These are phyloP conservation scores for Schizopora paradoxa DNA, from an alignment of 1,284 basidiomycete species.

Conservation along the genomic window DNA sequence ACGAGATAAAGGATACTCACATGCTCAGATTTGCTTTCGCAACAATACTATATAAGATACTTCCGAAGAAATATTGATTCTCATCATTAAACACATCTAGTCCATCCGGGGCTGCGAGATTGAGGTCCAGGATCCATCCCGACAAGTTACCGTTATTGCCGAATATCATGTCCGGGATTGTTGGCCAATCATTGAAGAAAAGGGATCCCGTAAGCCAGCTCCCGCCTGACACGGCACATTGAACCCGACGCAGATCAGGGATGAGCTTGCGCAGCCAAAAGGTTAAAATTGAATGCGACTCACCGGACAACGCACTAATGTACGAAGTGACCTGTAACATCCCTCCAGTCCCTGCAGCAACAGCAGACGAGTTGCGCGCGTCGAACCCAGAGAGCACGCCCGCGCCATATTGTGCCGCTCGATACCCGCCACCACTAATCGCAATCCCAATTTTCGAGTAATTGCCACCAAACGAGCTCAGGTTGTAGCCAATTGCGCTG, in stretches of 20 bases:
- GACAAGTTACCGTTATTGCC: slow-evolving; percentile 42
- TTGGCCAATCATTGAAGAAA: slow-evolving; percentile 54
- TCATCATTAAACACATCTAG: slow-evolving; percentile 36
- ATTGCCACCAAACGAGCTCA: slow-evolving; percentile 34
- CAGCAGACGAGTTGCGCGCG: slow-evolving; percentile 50
- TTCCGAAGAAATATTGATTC: slow-evolving; percentile 57
- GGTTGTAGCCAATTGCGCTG: slow-evolving; percentile 45
- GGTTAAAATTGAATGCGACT: slow-evolving; percentile 13
- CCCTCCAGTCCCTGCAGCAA: slow-evolving; percentile 55
- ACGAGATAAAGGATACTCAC: slow-evolving; percentile 32
- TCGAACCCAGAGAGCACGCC: slow-evolving; percentile 55
- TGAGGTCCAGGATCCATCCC: slow-evolving; percentile 57
- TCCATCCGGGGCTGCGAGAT: slow-evolving; percentile 49
- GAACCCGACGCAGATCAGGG: background rate
- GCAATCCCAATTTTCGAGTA: slow-evolving; percentile 53
- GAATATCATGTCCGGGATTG: slow-evolving; percentile 44
- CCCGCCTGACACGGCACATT: slow-evolving; percentile 35
- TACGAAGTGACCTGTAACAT: slow-evolving; percentile 61
- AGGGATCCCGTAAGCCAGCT: slow-evolving; percentile 61
- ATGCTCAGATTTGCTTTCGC: slow-evolving; percentile 49
- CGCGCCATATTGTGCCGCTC: slow-evolving; percentile 57
- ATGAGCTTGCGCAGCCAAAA: background rate
- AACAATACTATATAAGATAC: slow-evolving; percentile 50
- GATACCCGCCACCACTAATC: slow-evolving; percentile 53
- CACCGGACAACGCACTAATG: slow-evolving; percentile 56